These are phyloP conservation scores for Ceratocystis cacaofunesta DNA, from an alignment of 2,329 filamentous ascomycete genomes.

Conservation along the genomic window DNA sequence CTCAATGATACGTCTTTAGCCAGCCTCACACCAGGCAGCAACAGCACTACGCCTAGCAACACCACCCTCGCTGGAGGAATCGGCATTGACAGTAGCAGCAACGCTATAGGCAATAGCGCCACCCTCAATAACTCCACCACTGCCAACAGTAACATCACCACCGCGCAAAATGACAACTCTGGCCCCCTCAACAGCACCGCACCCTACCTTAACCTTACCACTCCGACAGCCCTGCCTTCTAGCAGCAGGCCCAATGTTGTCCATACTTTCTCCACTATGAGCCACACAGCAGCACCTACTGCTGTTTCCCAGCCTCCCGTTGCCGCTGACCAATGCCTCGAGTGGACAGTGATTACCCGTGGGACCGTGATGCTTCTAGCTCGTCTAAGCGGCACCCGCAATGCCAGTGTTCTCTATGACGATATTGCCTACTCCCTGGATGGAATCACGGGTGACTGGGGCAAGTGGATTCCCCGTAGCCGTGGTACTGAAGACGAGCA, in stretches of 20 bases:
- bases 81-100: neutral
- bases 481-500: neutral
- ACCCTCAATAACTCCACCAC: neutral
- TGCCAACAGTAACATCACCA: neutral
- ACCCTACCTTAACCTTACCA: conserved; percentile 3
- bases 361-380: conserved; percentile 15
- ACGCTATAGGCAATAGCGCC: neutral
- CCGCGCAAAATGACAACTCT: neutral
- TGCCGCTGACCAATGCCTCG: conserved; percentile 11
- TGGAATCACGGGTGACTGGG: conserved; percentile 14
- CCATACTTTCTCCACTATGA: neutral
- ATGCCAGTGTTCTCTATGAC: conserved; percentile 15
- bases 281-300: neutral
- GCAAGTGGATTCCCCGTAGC: conserved; percentile 10
- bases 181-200: neutral
- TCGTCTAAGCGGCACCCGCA: conserved; percentile 7
- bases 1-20: conserved; percentile 9
- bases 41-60: neutral
- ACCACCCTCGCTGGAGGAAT: neutral
- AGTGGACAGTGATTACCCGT: conserved; percentile 17
- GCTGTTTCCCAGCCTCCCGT: neutral
- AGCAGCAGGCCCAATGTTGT: neutral
- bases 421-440: conserved; percentile 16
- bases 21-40: neutral
- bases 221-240: neutral